phyloP scores from a whole-genome alignment of 2,329 filamentous ascomycete genomes.

The Epichloe bromicola region DNA sequence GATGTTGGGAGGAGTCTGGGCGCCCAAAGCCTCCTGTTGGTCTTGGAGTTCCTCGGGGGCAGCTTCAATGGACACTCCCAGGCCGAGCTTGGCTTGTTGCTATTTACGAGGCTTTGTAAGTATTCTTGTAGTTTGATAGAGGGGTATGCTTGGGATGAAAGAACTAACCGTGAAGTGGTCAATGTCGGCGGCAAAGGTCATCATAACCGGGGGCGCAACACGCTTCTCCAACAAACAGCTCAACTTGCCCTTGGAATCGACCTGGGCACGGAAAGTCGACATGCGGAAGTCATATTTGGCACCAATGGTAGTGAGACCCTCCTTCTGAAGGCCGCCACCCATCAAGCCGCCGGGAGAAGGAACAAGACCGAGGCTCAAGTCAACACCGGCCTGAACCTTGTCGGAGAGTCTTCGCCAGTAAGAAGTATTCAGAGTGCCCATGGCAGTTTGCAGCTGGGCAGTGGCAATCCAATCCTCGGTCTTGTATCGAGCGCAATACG shows the following conservation, averaged over 20 bases:
- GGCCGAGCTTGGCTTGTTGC: slow-evolving; percentile 90
- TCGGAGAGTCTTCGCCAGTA: slow-evolving; percentile 93
- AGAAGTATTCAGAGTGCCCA: slow-evolving; percentile 76
- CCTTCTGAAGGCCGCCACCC: slow-evolving; percentile 64
- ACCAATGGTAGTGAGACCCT: slow-evolving; percentile 82
- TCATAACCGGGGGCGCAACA: slow-evolving; percentile 82
- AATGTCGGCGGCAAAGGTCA: slow-evolving; percentile 93
- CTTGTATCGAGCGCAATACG: slow-evolving; percentile 88
- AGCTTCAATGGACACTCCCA: slow-evolving; percentile 85
- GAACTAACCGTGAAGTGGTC: slow-evolving; percentile 82
- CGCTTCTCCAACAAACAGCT: slow-evolving; percentile 91
- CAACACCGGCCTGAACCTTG: slow-evolving; percentile 90
- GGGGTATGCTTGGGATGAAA: not conserved
- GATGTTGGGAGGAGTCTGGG: slow-evolving; percentile 41
- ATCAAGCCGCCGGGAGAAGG: slow-evolving; percentile 54
- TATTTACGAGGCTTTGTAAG: slow-evolving; percentile 23
- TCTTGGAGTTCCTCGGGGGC: slow-evolving; percentile 77
- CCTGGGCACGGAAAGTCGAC: slow-evolving; percentile 88
- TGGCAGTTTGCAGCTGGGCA: slow-evolving; percentile 68
- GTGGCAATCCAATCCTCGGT: slow-evolving; percentile 84
- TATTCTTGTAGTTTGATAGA: slow-evolving; percentile 8
- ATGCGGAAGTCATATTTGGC: slow-evolving; percentile 98
- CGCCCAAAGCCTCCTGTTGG: slow-evolving; percentile 54
- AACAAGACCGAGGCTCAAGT: slow-evolving; percentile 78
- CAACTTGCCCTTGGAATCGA: slow-evolving; percentile 90